These are phyloP conservation scores for Metschnikowia cerradonensis DNA, from an alignment of 805 yeast genomes.

Conservation along the genomic window DNA sequence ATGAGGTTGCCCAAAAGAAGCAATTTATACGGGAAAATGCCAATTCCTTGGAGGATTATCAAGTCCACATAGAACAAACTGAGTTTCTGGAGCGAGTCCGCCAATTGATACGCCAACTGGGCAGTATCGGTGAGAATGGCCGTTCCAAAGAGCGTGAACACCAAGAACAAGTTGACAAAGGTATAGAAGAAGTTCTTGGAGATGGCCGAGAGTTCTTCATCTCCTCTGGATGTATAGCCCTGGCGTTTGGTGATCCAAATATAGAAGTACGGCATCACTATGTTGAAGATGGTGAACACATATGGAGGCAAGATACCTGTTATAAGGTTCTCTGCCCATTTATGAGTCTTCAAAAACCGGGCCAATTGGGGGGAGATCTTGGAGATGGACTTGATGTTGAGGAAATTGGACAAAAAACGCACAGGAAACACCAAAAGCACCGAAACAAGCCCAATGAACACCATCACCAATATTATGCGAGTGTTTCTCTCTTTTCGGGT, in stretches of 20 bases:
- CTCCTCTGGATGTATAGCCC: conserved; percentile 89
- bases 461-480: conserved; percentile 60
- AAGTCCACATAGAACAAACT: conserved; percentile 89
- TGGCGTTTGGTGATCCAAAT: conserved; percentile 79
- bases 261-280: conserved; percentile 79
- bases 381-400: conserved; percentile 73
- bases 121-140: conserved; percentile 88
- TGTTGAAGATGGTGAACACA: conserved; percentile 79
- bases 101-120: conserved; percentile 80
- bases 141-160: conserved; percentile 91
- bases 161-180: conserved; percentile 88
- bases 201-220: conserved; percentile 85
- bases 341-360: conserved; percentile 53
- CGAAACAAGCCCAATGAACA: conserved; percentile 63
- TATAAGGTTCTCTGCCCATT: conserved; percentile 72
- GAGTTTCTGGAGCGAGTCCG: conserved; percentile 72
- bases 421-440: conserved; percentile 79
- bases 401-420: conserved; percentile 74
- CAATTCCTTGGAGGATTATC: conserved; percentile 74
- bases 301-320: conserved; percentile 91
- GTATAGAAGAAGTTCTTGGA: conserved; percentile 92
- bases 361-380: conserved; percentile 84
- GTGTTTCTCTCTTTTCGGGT: conserved; percentile 67
- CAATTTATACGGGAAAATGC: conserved; percentile 87
- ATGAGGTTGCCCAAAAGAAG: conserved; percentile 74